Percentiles rank a stretch among this genome's conserved stretches.
Conservation (phyloP, 305 asterid species). For the Fraxinus angustifolia region DNA sequence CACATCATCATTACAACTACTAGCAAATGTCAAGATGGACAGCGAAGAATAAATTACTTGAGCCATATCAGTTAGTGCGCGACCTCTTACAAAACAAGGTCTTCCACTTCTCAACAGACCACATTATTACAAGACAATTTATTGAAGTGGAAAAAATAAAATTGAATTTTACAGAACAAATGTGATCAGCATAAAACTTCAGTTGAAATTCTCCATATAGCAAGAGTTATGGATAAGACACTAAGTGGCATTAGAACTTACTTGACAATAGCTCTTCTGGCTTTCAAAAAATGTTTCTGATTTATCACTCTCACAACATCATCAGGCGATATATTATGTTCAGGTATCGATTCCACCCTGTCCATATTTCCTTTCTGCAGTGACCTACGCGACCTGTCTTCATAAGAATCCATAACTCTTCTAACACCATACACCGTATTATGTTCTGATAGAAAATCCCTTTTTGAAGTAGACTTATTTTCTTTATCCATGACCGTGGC, state of each 20-base stretch:
- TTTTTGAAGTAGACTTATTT: constrained; percentile 27
- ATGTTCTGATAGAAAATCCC: constrained; percentile 28
- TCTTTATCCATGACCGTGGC: constrained; percentile 23
- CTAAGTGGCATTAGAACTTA: constrained; percentile 38
- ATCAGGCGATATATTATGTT: constrained; percentile 63
- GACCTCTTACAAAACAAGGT: not conserved
- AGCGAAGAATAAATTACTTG: not conserved
- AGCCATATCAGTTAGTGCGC: not conserved
- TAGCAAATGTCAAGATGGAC: not conserved
- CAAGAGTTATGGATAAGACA: not conserved
- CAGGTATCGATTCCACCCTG: constrained; percentile 53
- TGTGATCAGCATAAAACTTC: not conserved
- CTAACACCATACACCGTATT: constrained; percentile 29
- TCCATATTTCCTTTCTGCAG: constrained; percentile 40
- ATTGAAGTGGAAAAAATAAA: not conserved
- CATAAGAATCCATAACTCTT: constrained; percentile 35
- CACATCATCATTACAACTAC: not conserved
- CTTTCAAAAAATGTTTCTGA: constrained; percentile 82
- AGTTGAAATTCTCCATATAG: not conserved
- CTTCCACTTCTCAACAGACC: not conserved
- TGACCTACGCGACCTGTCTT: constrained; percentile 41
- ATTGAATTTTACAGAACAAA: not conserved
- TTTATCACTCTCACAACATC: constrained; percentile 75
- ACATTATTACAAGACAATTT: not conserved
- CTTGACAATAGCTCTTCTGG: constrained; percentile 77